Conservation (phyloP, 495 filamentous ascomycete genomes). For the Trichoderma asperelloides region DNA sequence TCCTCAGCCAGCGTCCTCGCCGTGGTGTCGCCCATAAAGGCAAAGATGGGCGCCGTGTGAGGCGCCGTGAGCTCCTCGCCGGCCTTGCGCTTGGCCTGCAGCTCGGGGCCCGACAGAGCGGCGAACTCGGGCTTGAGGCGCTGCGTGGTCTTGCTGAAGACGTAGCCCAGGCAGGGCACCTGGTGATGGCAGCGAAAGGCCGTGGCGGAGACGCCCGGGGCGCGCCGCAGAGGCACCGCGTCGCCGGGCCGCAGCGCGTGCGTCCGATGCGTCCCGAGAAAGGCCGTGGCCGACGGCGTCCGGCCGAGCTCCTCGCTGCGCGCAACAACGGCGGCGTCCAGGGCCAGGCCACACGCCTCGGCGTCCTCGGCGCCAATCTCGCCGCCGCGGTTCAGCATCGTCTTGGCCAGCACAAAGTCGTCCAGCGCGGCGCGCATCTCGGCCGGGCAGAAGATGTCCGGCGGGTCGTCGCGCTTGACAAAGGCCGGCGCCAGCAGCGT, state of each 20-base stretch:
- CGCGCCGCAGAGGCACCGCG: conserved; percentile 17
- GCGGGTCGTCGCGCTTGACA: conserved; percentile 23
- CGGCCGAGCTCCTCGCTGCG: background rate
- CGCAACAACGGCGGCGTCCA: background rate
- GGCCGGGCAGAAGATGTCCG: conserved; percentile 26
- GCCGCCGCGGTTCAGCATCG: conserved; percentile 22
- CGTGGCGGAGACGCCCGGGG: conserved; percentile 19
- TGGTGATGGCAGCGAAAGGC: conserved; percentile 29
- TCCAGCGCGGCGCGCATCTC: conserved; percentile 23
- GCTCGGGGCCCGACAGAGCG: conserved; percentile 13
- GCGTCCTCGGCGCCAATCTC: conserved; percentile 10
- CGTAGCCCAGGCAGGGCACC: conserved; percentile 29
- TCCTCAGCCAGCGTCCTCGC: conserved; percentile 17
- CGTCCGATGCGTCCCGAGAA: conserved; percentile 19
- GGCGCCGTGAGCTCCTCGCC: conserved; percentile 20
- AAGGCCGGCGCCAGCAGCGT: conserved; percentile 24
- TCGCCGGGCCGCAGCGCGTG: conserved; percentile 17
- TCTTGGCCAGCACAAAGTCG: conserved; percentile 21
- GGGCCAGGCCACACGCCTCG: background rate
- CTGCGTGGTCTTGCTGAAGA: conserved; percentile 22
- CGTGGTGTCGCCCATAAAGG: conserved; percentile 31
- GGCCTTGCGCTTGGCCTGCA: conserved; percentile 17
- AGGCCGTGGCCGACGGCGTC: conserved; percentile 1
- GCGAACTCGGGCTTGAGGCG: conserved; percentile 21
- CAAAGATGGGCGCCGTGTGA: conserved; percentile 24